Percentiles rank a stretch among this genome's conserved stretches.
These are phyloP conservation scores for Vanrija sp. DNA, from an alignment of 1,284 basidiomycete genomes.

Conservation along the genomic window DNA sequence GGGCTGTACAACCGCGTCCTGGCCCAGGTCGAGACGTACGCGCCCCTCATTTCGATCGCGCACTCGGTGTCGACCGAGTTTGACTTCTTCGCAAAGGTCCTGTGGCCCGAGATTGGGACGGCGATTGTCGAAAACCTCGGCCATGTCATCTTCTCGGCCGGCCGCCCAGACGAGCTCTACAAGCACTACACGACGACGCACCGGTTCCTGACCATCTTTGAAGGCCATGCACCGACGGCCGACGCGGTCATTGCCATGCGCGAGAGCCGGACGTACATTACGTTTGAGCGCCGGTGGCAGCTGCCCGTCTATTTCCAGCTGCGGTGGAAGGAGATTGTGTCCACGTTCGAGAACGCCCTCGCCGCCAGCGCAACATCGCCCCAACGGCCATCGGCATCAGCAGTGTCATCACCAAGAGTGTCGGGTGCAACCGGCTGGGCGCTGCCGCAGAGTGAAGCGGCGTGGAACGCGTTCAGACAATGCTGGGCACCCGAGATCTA, in stretches of 20 bases:
- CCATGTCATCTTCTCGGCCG: conserved; percentile 76
- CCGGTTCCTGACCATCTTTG: conserved; percentile 77
- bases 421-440: conserved; percentile 27
- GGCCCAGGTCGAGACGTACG: conserved; percentile 70
- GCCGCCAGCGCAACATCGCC: conserved; percentile 12
- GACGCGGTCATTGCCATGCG: conserved; percentile 68
- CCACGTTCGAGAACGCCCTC: conserved; percentile 66
- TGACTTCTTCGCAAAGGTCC: conserved; percentile 75
- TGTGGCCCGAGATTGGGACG: conserved; percentile 78
- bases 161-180: conserved; percentile 82
- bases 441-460: conserved; percentile 60
- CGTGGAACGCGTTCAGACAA: conserved; percentile 66
- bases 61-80: conserved; percentile 60
- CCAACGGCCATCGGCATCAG: no score
- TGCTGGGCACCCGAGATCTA: conserved; percentile 84
- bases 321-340: conserved; percentile 91
- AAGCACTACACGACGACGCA: conserved; percentile 83
- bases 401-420: no score
- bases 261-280: conserved; percentile 61
- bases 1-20: conserved; percentile 75
- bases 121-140: conserved; percentile 82
- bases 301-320: conserved; percentile 95
- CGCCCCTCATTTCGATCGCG: conserved; percentile 67
- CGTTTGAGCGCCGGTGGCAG: conserved; percentile 87
- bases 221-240: conserved; percentile 72